Base-by-base conservation (phyloP, 2,329 filamentous ascomycete genomes). In the Mariannaea elegans region DNA sequence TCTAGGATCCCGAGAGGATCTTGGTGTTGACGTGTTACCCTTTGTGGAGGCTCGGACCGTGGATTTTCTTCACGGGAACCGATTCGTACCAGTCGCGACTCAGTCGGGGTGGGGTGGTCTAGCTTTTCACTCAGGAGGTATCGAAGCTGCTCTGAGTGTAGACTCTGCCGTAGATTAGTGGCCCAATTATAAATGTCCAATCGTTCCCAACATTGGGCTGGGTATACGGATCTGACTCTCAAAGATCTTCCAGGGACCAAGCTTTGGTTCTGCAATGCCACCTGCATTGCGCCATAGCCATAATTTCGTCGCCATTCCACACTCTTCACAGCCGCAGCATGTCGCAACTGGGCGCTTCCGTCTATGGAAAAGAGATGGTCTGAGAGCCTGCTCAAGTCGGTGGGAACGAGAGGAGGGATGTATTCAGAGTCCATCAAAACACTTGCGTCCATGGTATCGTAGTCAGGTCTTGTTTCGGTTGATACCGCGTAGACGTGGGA, bases 381-480 rank as follows among this genome's bases (percentile, higher is more conserved):
- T n/a, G 97, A 85, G 1, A 98, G 81, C 8, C 79, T 75, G 5
- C 76, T 71, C 2, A 98, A 84, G 39, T 98, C 94, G 8, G 93
- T 95, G 1, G 85, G 77, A 3, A 91, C 78, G 4, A 97, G 81
- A 1, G 94, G 94, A 62, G 92, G 90, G 13, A 95, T 81, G 72
- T 97, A 98, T 69, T 95, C 91, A 1, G 94, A 90, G 56, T 89
- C 93, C 94, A 98, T 98, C 16, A 98, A 83, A 0, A 97, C 81
- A 70, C 93, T 97, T 16, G 94, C 94, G 73, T 98, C 94, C 89
- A 98, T 96, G 41, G 84, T 87, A 36, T 97, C 92, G 61, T 87
- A 80, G 69, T 97, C 93, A 19, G 86, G 85, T 1, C 84, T 86
- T 21, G 86, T 81, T 12, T 86, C 85, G 18, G 91, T 95, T 1